These are phyloP conservation scores for Talaromyces sp. DNA, from an alignment of 2,329 filamentous ascomycete species.

Conservation along the genomic window DNA sequence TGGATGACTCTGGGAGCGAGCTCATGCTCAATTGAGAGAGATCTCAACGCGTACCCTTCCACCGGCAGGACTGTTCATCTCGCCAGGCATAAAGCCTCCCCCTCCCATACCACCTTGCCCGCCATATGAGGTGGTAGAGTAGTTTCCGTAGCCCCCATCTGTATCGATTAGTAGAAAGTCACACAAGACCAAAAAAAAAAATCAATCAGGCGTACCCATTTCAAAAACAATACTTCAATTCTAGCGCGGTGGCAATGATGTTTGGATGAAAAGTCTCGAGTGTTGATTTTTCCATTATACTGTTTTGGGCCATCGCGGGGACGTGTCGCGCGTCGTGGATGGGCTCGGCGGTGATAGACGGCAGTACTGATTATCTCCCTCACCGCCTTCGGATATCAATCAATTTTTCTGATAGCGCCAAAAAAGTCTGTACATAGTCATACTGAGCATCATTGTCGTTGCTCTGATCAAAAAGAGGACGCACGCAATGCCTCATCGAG, in stretches of 20 bases:
- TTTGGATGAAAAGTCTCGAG: neutral
- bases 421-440: conserved; percentile 5
- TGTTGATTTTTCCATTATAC: conserved; percentile 30
- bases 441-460: neutral
- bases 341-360: conserved; percentile 16
- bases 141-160: conserved; percentile 43
- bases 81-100: conserved; percentile 56
- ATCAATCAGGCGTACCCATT: conserved; percentile 27
- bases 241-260: neutral
- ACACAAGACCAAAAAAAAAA: neutral
- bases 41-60: conserved; percentile 32
- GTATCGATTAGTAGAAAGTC: neutral
- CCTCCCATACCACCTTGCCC: conserved; percentile 51
- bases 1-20: neutral
- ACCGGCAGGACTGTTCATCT: conserved; percentile 45
- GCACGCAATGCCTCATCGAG: conserved; percentile 62
- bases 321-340: conserved; percentile 40
- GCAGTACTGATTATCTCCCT: conserved; percentile 16
- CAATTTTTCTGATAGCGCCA: conserved; percentile 18
- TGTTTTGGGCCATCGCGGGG: conserved; percentile 26
- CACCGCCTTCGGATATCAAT: conserved; percentile 28
- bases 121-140: conserved; percentile 53
- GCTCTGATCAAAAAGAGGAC: neutral
- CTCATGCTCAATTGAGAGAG: too few species aligned
- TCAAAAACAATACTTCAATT: neutral